Base-by-base conservation (phyloP, 2,329 filamentous ascomycete genomes). In the Aspergillus transmontanensis region DNA sequence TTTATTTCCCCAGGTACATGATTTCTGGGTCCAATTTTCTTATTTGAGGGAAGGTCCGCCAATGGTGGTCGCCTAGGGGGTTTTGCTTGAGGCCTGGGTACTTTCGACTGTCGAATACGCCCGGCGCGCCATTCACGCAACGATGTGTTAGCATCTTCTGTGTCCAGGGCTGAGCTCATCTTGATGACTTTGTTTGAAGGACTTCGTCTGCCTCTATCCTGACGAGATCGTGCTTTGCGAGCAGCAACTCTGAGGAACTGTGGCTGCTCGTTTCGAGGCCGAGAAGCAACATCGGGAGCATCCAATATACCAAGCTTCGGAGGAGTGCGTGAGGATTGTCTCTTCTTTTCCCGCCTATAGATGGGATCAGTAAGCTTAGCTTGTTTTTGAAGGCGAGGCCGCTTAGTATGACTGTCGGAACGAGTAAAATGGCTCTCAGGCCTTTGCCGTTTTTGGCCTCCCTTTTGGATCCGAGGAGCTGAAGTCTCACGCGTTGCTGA, bases 191-290 rank as follows among this genome's bases (percentile, higher is more conserved):
- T 87, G 57, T 76, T 75, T 26, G 76, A 78, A 19, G 83, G 85
- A 50, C 82, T 84, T 67, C 83, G 81, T 60, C 85, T 81, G 41
- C 82, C 85, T 68, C 76, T 70, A 68, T 86, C 81, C 28, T 75
- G 72, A 54, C 80, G 78, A 46, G 76, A 79, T 10, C 83, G 82
- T 56, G 81, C 84, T 68, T 81, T 79, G 64, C 87, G 82, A 32
- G 81, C 80, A 39, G 87, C 87, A 62, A 89, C 71, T 58, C 81
- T 81, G 6, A 89, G 75, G 59, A 89, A 89, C 26, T 81, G 80
- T 10, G 87, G 85, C 43, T 80, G 76, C 9, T 79, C 67, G 61
- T 68, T 61, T 36, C 66, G 66, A 48, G 69, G 60, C 4, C 66
- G 66, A 23, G 71, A 64, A 32, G 71, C 64, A 64, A 80, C 67